A percentile compares a stretch with the other conserved stretches of the same genome.
phyloP scores from a whole-genome alignment of 139 green algal species.

The Tetradesmus lagerheimii region DNA sequence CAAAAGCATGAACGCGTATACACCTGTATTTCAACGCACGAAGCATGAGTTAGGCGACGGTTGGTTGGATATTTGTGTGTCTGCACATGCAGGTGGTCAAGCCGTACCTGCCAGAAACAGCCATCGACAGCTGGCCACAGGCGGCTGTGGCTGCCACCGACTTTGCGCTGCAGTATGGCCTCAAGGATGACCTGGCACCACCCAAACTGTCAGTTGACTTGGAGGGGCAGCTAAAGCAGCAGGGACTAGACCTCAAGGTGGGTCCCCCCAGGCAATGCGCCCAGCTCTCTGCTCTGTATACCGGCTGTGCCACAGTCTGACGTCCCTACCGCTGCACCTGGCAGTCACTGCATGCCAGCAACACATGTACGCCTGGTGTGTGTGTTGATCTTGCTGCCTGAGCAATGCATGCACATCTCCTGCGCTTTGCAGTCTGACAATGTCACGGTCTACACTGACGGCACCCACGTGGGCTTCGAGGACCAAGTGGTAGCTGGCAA shows the following conservation, averaged over 20 bases:
- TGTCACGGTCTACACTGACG: background rate
- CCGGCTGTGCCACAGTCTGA: no score
- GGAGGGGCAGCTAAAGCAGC: background rate
- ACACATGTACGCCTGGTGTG: no score
- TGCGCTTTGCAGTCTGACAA: background rate
- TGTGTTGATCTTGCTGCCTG: no score
- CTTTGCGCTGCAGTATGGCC: slow-evolving; percentile 37
- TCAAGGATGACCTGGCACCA: slow-evolving; percentile 1
- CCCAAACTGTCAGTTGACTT: background rate
- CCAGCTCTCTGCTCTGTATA: no score
- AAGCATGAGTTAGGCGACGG: no score
- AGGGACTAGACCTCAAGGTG: slow-evolving; percentile 3
- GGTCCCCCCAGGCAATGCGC: no score
- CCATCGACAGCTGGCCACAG: slow-evolving; percentile 1
- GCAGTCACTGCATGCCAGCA: no score
- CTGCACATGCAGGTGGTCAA: slow-evolving; percentile 7
- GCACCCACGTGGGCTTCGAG: slow-evolving; percentile 29
- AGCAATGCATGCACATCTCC: no score
- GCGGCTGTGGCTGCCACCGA: background rate
- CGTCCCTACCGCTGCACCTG: no score
- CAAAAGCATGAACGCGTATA: no score
- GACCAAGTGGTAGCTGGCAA: slow-evolving; percentile 9
- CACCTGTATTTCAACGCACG: no score
- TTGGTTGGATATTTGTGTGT: no score
- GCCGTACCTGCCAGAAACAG: background rate